Percentiles rank a stretch among this genome's conserved stretches.
These are phyloP conservation scores for Dendryphion nanum DNA, from an alignment of 2,329 filamentous ascomycete genomes.

Conservation along the genomic window DNA sequence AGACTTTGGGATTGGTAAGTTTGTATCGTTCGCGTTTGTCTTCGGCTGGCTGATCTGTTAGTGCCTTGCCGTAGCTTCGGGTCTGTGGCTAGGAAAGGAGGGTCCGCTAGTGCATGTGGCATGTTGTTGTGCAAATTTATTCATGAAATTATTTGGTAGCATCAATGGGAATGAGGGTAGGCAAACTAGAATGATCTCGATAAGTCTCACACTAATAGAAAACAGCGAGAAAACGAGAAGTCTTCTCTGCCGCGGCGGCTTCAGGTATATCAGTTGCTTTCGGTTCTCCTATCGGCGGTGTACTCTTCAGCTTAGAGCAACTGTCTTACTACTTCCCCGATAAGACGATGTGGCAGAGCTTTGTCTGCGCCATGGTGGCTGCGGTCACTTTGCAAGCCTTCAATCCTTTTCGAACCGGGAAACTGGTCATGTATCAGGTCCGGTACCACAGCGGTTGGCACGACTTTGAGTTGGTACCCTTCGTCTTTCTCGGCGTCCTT, in stretches of 20 bases:
- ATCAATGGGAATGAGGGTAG: constrained; percentile 84
- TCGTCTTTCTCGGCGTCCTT: constrained; percentile 78
- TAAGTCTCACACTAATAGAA: not conserved
- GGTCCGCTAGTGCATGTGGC: constrained; percentile 93
- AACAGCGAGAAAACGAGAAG: constrained; percentile 83
- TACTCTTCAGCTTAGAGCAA: constrained; percentile 94
- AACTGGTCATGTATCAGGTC: constrained; percentile 94
- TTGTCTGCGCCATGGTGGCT: constrained; percentile 98
- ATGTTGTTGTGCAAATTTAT: constrained; percentile 91
- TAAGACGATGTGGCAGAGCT: constrained; percentile 99
- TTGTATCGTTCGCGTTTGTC: not conserved
- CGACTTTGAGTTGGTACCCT: constrained; percentile 88
- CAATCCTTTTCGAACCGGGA: constrained; percentile 92
- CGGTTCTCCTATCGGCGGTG: constrained; percentile 88
- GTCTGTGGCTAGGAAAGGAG: constrained; percentile 96
- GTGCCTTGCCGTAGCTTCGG: constrained; percentile 88
- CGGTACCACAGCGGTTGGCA: constrained; percentile 92
- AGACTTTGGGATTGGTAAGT: constrained; percentile 80
- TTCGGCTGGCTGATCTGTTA: constrained; percentile 41
- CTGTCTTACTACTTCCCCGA: constrained; percentile 97
- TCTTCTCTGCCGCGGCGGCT: constrained; percentile 87
- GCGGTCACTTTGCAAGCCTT: constrained; percentile 89
- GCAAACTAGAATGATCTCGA: constrained; percentile 6
- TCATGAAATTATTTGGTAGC: constrained; percentile 82
- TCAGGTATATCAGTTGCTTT: constrained; percentile 93